These are phyloP conservation scores for Pichia sp. DNA, from an alignment of 1,139 yeast species.

Conservation along the genomic window DNA sequence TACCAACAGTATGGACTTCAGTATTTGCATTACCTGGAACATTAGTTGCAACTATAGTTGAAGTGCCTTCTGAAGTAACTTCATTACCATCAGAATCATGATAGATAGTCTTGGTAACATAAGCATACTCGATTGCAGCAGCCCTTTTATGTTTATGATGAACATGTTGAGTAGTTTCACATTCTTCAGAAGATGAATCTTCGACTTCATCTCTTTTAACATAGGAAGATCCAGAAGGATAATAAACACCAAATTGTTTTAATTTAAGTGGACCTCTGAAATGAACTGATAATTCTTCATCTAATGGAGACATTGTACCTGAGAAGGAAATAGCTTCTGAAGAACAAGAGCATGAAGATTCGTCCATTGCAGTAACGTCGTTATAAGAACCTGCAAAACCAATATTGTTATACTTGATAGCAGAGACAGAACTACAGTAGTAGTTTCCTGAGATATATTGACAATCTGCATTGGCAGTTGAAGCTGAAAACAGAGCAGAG, in stretches of 20 bases:
- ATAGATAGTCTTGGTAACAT: constrained; percentile 69
- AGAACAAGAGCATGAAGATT: constrained; percentile 56
- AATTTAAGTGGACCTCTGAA: constrained; percentile 88
- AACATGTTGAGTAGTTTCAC: constrained; percentile 29
- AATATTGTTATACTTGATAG: constrained; percentile 61
- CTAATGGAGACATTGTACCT: constrained; percentile 74
- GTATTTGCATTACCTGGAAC: constrained; percentile 28
- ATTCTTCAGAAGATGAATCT: constrained; percentile 26
- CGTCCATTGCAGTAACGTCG: constrained; percentile 67
- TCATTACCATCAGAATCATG: constrained; percentile 30
- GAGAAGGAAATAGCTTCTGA: constrained; percentile 48
- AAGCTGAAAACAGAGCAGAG: constrained; percentile 25
- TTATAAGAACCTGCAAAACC: constrained; percentile 78
- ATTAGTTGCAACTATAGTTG: not conserved
- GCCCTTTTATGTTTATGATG: constrained; percentile 35
- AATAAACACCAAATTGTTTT: constrained; percentile 72
- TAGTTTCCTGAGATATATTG: constrained; percentile 61
- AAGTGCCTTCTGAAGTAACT: constrained; percentile 23
- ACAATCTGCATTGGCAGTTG: constrained; percentile 37
- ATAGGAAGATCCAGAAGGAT: constrained; percentile 34
- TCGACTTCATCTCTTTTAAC: constrained; percentile 33
- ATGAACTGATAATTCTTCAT: constrained; percentile 87
- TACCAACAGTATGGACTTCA: constrained; percentile 26
- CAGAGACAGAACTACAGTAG: constrained; percentile 67
- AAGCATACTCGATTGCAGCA: constrained; percentile 54